Conservation (phyloP, 2,329 filamentous ascomycete species). For the Cladosporium sp. region DNA sequence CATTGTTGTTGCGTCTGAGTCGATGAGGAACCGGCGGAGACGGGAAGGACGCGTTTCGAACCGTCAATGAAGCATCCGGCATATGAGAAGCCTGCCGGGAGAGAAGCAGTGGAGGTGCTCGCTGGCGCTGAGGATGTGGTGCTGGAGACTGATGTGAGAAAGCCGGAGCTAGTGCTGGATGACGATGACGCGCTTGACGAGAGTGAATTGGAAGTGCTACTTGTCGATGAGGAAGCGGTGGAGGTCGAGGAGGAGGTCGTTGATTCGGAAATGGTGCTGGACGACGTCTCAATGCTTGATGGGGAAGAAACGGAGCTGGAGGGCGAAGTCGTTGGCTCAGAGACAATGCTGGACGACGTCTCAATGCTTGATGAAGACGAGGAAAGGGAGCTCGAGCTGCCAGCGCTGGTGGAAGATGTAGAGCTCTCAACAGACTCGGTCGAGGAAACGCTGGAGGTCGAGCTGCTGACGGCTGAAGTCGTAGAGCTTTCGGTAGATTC, state of each 20-base stretch:
- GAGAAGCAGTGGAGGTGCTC: slow-evolving; percentile 12
- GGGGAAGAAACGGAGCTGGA: not conserved
- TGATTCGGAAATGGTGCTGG: not conserved
- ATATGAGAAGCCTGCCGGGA: slow-evolving; percentile 12
- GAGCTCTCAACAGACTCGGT: too few species aligned
- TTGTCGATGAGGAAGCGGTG: not conserved
- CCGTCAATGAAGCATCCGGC: too few species aligned
- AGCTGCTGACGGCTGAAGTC: not conserved
- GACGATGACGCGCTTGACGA: not conserved
- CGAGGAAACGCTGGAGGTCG: not conserved
- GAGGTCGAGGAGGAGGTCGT: not conserved
- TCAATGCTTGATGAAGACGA: not conserved
- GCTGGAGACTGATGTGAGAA: not conserved
- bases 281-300: not conserved
- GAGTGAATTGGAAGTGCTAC: not conserved
- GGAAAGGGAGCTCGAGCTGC: too few species aligned
- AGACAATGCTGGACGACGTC: not conserved
- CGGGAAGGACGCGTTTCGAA: slow-evolving; percentile 20
- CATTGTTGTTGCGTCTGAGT: slow-evolving; percentile 23
- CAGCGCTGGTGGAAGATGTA: too few species aligned
- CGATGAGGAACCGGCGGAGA: slow-evolving; percentile 16
- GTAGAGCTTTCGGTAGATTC: slow-evolving; percentile 2
- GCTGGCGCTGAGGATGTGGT: slow-evolving; percentile 1
- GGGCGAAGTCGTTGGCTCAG: not conserved
- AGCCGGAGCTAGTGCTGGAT: slow-evolving; percentile 1